Evolutionary conservation across 805 yeast species (phyloP), one percentile per base, ranked within the genome.

Genomic region (Candida morakotiae): DNA sequence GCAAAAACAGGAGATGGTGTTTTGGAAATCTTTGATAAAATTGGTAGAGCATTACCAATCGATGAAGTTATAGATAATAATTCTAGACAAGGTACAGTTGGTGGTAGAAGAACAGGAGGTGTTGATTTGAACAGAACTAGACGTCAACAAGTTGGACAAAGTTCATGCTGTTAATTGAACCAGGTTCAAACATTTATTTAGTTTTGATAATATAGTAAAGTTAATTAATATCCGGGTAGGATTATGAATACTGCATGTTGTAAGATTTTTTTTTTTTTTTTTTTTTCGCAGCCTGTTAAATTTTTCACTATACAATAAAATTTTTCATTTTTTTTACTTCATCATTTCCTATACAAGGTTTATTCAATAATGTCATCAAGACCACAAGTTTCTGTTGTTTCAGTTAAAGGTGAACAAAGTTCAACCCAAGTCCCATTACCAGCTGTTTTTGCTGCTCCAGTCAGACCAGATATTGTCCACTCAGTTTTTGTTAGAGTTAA

Each of bases 391-490:
- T 77, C 97, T 62, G 97, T 94, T 64, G 77, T 84, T 74, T 75
- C 95, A 67, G 71, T 80, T 64, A 67, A 79, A 70, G 98, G 98
- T 72, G 85, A 83, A 72, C 79, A 85, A 65, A 73, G 95, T 68
- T 73, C 86, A 58, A 59, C 86, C 60, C 79, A 91, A 60, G 73
- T 89, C 58, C 87, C 95, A 62, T 80, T 93, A 65, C 98, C 99
- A 77, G 95, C 96, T 64, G 97, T 93, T 67, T 93, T 93, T 86
- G 73, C 87, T 75, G 96, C 98, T 67, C 99, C 99, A 73, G 94
- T 93, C 81, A 89, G 99, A 82, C 91, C 96, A 67, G 99, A 93
- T 71, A 79, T 93, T 67, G 97, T 93, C 69, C 98, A 89, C 88
- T 75, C 96, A 69, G 99, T 93, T 61, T 93, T 88, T 85, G 86